Percentiles rank a stretch among this genome's conserved stretches.
phyloP scores from a whole-genome alignment of 2,329 filamentous ascomycete genomes.

The Monosporascus sp. region DNA sequence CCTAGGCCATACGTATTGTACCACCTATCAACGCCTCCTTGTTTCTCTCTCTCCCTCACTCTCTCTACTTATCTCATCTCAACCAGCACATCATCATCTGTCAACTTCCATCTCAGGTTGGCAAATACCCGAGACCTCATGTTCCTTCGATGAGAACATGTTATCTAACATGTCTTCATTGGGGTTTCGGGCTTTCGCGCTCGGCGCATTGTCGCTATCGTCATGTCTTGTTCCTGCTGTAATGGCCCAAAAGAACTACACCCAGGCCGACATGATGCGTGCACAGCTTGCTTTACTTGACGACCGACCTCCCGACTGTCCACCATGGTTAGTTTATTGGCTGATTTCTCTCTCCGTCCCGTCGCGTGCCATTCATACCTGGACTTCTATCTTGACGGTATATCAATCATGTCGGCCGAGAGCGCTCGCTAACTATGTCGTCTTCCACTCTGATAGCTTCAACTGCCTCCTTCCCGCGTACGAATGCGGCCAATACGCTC shows the following conservation, averaged over 20 bases:
- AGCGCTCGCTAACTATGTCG: slow-evolving; percentile 12
- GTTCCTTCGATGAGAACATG: not conserved
- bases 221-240: slow-evolving; percentile 18
- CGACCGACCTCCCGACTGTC: slow-evolving; percentile 70
- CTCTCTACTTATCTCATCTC: no score
- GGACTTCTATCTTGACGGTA: no score
- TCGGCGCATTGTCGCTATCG: slow-evolving; percentile 20
- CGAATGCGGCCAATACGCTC: slow-evolving; percentile 82
- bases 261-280: slow-evolving; percentile 54
- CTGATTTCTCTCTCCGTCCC: slow-evolving; percentile 4
- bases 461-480: slow-evolving; percentile 96
- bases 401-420: slow-evolving; percentile 8
- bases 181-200: slow-evolving; percentile 14
- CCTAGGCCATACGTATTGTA: no score
- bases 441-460: slow-evolving; percentile 59
- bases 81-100: no score
- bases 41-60: no score
- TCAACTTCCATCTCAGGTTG: no score
- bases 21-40: no score
- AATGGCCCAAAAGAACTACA: slow-evolving; percentile 47
- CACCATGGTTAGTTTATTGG: slow-evolving; percentile 57
- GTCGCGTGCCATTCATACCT: slow-evolving; percentile 37
- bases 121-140: not conserved
- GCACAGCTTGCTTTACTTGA: slow-evolving; percentile 66
- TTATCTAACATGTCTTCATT: slow-evolving; percentile 19